Percentiles rank a stretch among this genome's conserved stretches.
Conservation (phyloP, 441 rosid species). For the Erysimum cheiri region DNA sequence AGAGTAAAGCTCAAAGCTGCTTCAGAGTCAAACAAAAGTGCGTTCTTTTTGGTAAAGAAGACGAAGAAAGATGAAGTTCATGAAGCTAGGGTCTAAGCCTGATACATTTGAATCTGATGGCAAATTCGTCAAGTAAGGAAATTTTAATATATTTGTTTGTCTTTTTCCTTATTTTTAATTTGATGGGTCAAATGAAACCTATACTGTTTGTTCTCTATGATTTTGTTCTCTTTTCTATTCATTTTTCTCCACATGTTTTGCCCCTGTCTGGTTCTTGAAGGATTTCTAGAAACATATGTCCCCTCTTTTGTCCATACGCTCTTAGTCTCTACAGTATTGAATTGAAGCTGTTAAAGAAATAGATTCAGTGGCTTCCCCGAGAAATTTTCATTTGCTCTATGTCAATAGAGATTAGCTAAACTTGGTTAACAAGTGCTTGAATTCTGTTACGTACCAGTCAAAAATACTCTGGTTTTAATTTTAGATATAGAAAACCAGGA, state of each 20-base stretch:
- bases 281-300: constrained; percentile 26
- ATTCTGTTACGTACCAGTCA: not conserved
- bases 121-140: constrained; percentile 66
- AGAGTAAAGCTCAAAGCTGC: constrained; percentile 30
- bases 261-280: constrained; percentile 28
- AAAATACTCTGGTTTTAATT: not conserved
- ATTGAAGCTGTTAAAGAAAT: not conserved
- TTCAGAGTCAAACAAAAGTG: constrained; percentile 34
- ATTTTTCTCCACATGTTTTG: constrained; percentile 35
- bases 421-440: not conserved
- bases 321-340: not conserved
- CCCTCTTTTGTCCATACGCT: not conserved
- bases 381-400: not conserved
- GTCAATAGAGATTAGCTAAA: not conserved
- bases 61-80: constrained; percentile 73
- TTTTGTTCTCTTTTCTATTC: constrained; percentile 37
- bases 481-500: not conserved
- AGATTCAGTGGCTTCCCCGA: constrained; percentile 1
- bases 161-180: not conserved
- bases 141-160: constrained; percentile 20
- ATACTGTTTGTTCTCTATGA: constrained; percentile 35
- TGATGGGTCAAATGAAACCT: constrained; percentile 18
- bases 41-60: constrained; percentile 35
- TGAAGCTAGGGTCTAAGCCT: constrained; percentile 98
- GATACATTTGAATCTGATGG: constrained; percentile 88